Evolutionary conservation across 257 asterid species (phyloP), one percentile per base, ranked within the genome.

Genomic region (Przewalskia tangutica): DNA sequence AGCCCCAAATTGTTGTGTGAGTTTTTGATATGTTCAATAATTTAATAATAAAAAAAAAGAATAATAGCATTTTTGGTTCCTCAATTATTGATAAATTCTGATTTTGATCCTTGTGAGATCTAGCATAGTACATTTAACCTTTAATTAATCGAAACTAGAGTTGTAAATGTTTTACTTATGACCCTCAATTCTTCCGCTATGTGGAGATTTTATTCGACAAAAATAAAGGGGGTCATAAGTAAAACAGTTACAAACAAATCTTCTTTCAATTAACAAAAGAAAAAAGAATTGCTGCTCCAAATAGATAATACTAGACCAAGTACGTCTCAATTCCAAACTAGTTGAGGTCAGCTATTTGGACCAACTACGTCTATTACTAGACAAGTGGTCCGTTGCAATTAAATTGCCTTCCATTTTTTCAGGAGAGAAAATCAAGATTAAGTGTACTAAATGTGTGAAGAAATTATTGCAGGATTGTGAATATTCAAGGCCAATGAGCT

Each of bases 401-500:
- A 40, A 17, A 18, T 10, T 70, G 54, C 55, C 54, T 42, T 68
- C 1, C 36, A 42, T 27, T 27, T 68, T 68, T 68, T 68, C 9
- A 8, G 46, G 17, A 42, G 17, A 42, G 8, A 10, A 66, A 71
- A 71, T 71, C 36, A n/a, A 44, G 36, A 46, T 71, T 18, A 9
- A 70, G 60, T 50, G 62, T 20, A 50, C 16, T 50, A 50, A 50
- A 75, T 75, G 7, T 50, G 23, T 50, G 46, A 50, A 73, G 62
- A 75, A 11, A 75, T 23, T 75, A 81, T 66, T 81, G 84, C 80
- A 81, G 84, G 84, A 38, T 54, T 68, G 71, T 68, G 84, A 68
- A 18, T 81, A 75, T 67, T 36, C 79, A 65, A 66, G 59, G 78
- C 23, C 79, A 53, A n/a, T 66, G 79, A 81, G 80, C 44, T 53